phyloP scores from a whole-genome alignment of 1,284 basidiomycete genomes.

The Cryptococcus depauperatus region DNA sequence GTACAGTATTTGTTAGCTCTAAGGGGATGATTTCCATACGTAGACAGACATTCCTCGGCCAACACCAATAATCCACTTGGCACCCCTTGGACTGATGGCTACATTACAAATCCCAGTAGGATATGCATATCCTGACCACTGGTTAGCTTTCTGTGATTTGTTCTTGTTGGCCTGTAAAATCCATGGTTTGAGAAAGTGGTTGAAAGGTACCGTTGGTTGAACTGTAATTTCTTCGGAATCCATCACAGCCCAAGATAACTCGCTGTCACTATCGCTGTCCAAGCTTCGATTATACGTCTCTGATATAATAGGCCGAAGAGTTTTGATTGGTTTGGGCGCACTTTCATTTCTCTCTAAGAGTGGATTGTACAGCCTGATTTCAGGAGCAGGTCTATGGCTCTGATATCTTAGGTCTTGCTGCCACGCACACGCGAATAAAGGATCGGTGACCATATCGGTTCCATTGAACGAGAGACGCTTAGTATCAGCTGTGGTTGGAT shows the following conservation, averaged over 20 bases:
- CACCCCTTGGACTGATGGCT: constrained; percentile 25
- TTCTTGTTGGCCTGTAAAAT: too few relatives aligned
- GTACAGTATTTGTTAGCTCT: too few relatives aligned
- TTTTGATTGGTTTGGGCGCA: constrained; percentile 1
- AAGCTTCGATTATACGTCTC: background rate
- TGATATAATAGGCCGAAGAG: background rate
- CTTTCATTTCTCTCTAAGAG: constrained; percentile 6
- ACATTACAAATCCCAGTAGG: constrained; percentile 7
- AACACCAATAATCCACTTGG: constrained; percentile 23
- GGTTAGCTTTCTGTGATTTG: too few relatives aligned
- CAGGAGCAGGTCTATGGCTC: constrained; percentile 1
- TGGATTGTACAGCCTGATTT: constrained; percentile 7
- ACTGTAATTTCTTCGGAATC: too few relatives aligned
- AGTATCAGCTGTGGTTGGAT: constrained; percentile 2
- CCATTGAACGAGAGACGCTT: background rate
- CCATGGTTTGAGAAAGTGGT: too few relatives aligned
- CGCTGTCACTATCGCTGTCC: too few relatives aligned
- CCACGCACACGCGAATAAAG: constrained; percentile 12
- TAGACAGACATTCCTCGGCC: constrained; percentile 16
- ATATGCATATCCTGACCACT: background rate
- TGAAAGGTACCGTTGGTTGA: too few relatives aligned
- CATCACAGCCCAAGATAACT: too few relatives aligned
- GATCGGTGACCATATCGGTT: constrained; percentile 9
- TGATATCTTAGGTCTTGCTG: background rate
- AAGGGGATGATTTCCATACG: constrained; percentile 21